Evolutionary conservation across 2,329 filamentous ascomycete genomes (phyloP).

Genomic region (Cercospora berteroae): DNA sequence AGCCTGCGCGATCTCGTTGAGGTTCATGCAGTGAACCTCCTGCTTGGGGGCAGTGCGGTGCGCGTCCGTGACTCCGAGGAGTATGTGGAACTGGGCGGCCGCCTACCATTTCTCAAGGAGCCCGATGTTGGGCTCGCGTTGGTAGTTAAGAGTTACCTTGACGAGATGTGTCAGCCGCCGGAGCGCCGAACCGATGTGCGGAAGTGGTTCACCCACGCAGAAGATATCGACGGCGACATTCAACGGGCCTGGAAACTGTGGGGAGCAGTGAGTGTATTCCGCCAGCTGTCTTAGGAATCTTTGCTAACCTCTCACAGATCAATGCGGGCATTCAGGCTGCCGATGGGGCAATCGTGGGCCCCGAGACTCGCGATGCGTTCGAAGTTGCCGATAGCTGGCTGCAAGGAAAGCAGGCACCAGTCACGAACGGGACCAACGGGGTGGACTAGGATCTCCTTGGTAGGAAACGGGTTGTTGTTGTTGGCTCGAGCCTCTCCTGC

Average conservation of each 20-base stretch:
- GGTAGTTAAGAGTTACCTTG: slow-evolving; percentile 75
- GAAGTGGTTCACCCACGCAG: slow-evolving; percentile 61
- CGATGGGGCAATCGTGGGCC: slow-evolving; percentile 46
- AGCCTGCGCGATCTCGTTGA: slow-evolving; percentile 81
- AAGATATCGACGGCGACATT: slow-evolving; percentile 58
- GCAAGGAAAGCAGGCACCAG: slow-evolving; percentile 27
- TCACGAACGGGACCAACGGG: slow-evolving; percentile 11
- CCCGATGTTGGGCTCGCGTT: slow-evolving; percentile 75
- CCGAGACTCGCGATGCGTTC: slow-evolving; percentile 54
- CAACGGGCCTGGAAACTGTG: slow-evolving; percentile 61
- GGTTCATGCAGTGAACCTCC: slow-evolving; percentile 73
- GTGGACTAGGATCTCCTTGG: not conserved
- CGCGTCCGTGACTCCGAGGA: slow-evolving; percentile 53
- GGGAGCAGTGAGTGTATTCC: slow-evolving; percentile 57
- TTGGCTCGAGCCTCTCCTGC: not conserved
- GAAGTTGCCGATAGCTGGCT: slow-evolving; percentile 62
- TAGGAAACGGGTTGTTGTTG: not conserved
- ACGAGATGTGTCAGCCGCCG: slow-evolving; percentile 61
- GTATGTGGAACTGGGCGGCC: slow-evolving; percentile 61
- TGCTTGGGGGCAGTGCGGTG: slow-evolving; percentile 75
- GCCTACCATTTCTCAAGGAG: slow-evolving; percentile 65
- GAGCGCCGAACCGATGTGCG: slow-evolving; percentile 53
- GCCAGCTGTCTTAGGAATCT: not conserved
- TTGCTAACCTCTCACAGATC: slow-evolving; percentile 43
- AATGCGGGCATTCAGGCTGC: slow-evolving; percentile 58